Evolutionary conservation across 805 yeast genomes (phyloP).

Genomic region (Hanseniaspora occidentalis): DNA sequence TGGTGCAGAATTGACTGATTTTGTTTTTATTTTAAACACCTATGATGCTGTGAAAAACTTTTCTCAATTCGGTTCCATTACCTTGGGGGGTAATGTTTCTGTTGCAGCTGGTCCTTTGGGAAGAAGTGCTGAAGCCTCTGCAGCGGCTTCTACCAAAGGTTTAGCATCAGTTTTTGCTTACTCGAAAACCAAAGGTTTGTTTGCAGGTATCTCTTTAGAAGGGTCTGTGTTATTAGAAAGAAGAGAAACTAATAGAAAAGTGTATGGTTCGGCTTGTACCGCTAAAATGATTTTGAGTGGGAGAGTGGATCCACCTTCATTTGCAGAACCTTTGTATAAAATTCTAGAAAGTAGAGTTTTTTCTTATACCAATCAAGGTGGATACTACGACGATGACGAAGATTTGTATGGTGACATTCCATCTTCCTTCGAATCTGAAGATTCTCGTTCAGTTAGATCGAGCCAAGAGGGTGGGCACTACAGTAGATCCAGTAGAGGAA

Average conservation of each 20-base stretch:
- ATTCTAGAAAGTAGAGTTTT: constrained; percentile 80
- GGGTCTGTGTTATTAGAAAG: constrained; percentile 96
- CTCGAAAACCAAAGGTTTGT: constrained; percentile 90
- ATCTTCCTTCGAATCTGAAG: constrained; percentile 29
- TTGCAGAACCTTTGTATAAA: constrained; percentile 75
- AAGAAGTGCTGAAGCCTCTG: constrained; percentile 95
- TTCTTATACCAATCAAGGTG: constrained; percentile 35
- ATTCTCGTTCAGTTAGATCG: constrained; percentile 15
- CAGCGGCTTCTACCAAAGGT: constrained; percentile 75
- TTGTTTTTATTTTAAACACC: constrained; percentile 82
- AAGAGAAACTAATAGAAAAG: constrained; percentile 92
- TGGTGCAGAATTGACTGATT: constrained; percentile 93
- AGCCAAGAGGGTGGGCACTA: constrained; percentile 15
- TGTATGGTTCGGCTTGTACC: constrained; percentile 79
- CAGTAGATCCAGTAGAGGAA: constrained; percentile 19
- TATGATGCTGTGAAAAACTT: constrained; percentile 84
- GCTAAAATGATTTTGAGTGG: constrained; percentile 81
- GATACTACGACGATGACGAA: constrained; percentile 38
- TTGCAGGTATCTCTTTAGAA: constrained; percentile 94
- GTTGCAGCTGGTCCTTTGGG: constrained; percentile 98
- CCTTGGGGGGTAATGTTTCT: constrained; percentile 89
- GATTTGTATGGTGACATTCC: constrained; percentile 53
- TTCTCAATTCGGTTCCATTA: constrained; percentile 87
- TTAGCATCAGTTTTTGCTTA: constrained; percentile 89
- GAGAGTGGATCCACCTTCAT: constrained; percentile 85